These are phyloP conservation scores for Picochlorum costavermella DNA, from an alignment of 139 green algal species.

Conservation along the genomic window DNA sequence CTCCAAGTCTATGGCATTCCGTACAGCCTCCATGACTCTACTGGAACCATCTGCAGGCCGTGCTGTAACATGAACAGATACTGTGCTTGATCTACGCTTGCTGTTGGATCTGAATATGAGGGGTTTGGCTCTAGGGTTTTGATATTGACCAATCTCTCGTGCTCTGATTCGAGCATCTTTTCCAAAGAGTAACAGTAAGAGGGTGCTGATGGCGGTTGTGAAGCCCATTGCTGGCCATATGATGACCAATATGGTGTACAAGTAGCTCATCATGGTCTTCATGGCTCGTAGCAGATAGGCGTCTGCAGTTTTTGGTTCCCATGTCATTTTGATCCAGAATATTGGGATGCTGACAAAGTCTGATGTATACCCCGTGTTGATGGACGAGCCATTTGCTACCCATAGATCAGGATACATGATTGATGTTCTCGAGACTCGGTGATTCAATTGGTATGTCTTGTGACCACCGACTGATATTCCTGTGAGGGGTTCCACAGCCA, in stretches of 20 bases:
- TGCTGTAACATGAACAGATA: too few species aligned
- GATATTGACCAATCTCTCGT: not conserved
- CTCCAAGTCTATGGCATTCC: too few species aligned
- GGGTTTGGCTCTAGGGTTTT: not conserved
- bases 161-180: slow-evolving; percentile 12
- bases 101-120: not conserved
- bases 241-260: slow-evolving; percentile 20
- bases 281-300: slow-evolving; percentile 3
- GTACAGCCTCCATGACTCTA: too few species aligned
- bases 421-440: slow-evolving; percentile 16
- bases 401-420: slow-evolving; percentile 27
- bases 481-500: slow-evolving; percentile 25
- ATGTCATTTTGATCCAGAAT: slow-evolving; percentile 8
- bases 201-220: slow-evolving; percentile 1
- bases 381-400: slow-evolving; percentile 8
- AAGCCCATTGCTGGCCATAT: slow-evolving; percentile 5
- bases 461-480: slow-evolving; percentile 18
- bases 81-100: not conserved
- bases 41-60: too few species aligned
- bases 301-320: slow-evolving; percentile 8
- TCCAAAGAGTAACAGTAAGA: slow-evolving; percentile 9
- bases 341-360: slow-evolving; percentile 20
- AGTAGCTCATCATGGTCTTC: not conserved
- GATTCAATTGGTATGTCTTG: slow-evolving; percentile 25
- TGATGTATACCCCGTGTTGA: not conserved